phyloP scores from a whole-genome alignment of 768 basidiomycete genomes.

The Termitomyces sp. region DNA sequence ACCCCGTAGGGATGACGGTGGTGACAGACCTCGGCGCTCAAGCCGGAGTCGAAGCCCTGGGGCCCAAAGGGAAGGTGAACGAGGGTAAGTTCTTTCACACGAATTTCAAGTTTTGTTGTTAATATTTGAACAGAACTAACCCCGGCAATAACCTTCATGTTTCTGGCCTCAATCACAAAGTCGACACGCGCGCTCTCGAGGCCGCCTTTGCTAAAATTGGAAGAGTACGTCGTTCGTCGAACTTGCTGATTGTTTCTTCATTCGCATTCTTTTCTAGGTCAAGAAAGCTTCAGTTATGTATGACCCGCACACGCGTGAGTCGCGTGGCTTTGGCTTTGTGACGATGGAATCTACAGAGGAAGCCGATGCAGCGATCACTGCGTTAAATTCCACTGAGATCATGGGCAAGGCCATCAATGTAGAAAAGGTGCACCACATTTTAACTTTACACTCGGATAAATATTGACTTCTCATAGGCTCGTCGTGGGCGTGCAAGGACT shows the following conservation, averaged over 20 bases:
- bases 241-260: background rate
- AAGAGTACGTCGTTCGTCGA: slow-evolving; percentile 46
- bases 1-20: slow-evolving; percentile 33
- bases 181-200: slow-evolving; percentile 85
- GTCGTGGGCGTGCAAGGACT: slow-evolving; percentile 83
- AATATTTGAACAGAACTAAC: slow-evolving; percentile 39
- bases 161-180: slow-evolving; percentile 49
- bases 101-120: slow-evolving; percentile 17
- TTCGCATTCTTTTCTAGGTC: slow-evolving; percentile 39
- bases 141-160: slow-evolving; percentile 65
- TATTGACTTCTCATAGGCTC: slow-evolving; percentile 47
- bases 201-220: slow-evolving; percentile 86
- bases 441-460: background rate
- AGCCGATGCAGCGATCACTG: slow-evolving; percentile 86
- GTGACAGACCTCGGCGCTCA: slow-evolving; percentile 53
- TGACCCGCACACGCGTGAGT: slow-evolving; percentile 65
- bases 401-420: slow-evolving; percentile 86
- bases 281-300: slow-evolving; percentile 70
- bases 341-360: slow-evolving; percentile 68
- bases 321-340: slow-evolving; percentile 80
- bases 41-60: slow-evolving; percentile 80
- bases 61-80: slow-evolving; percentile 36
- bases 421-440: slow-evolving; percentile 58
- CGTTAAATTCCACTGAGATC: slow-evolving; percentile 76
- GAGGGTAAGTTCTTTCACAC: slow-evolving; percentile 41